Evolutionary conservation across 805 yeast genomes (phyloP), one percentile per base, ranked within the genome.

Genomic region (Starmerella bombi): DNA sequence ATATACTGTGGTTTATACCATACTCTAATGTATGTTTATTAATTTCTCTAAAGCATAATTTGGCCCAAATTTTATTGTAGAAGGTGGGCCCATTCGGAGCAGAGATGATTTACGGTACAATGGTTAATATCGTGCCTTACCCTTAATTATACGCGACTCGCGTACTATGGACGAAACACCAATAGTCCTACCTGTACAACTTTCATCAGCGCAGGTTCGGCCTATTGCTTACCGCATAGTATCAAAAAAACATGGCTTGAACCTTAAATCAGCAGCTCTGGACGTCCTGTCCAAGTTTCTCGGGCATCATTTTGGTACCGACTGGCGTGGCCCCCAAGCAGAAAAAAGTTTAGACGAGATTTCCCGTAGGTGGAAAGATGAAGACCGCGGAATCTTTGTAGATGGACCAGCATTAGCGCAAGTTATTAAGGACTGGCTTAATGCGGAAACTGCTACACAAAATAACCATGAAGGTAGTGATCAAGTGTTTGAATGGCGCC

Each of bases 231-330:
- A 86, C 58, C 66, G 98, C 31, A 72, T 88, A 1, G 60, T 91
- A 7, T 82, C 97, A 4, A 88, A 85, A 60, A 91, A 88, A 56
- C 88, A 84, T 57, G 95, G 96, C 0, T 69, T 91, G 22, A 85
- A 85, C 58, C 72, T 91, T 48, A 84, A 88, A 53, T 77, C 95
- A 0, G 77, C 80, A 48, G 97, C 95, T 0, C 64, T 91, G 14
- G 71, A 67, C 33, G 70, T 71, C 1, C 62, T 91, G 25, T 81
- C 95, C 1, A 75, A 74, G n/a, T 70, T 74, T 39, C 66, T 91
- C 20, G 91, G 96, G 2, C 67, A 66, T 32, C 69, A 70, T 33
- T 86, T 77, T 59, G 97, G 97, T 9, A 72, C 71, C 6, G 85
- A 84, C 37, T 88, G 98, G 97, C 71, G 81, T 51, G 72, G 80